Evolutionary conservation across 2,329 filamentous ascomycete genomes (phyloP), one percentile per base, ranked within the genome.

Genomic region (Akanthomyces dipterigenus): DNA sequence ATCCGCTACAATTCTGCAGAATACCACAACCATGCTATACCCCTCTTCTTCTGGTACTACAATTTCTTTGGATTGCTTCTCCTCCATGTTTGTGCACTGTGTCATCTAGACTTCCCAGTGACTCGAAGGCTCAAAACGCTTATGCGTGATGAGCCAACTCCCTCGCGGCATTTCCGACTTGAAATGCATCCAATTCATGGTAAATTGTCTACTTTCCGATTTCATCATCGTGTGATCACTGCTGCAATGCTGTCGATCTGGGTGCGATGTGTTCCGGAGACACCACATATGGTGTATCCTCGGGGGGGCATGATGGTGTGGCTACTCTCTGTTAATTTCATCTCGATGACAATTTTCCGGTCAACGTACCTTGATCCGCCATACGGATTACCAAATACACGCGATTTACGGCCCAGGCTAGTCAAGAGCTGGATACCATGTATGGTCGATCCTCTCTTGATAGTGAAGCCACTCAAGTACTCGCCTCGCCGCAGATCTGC

Each of bases 341-440:
- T 24, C 31, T 24, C n/a, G 18, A 5, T 22, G 12, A 9, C 28
- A 48, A 3, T 12, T 1, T 20, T 36, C 18, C 28, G 5, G 11
- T 36, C 55, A 49, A 85, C 91, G 75, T 85, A 97, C 92, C 86
- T 86, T 70, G 88, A 89, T 65, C 93, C 93, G 60, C 91, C 91
- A 65, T 80, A 79, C 12, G 87, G 75, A 67, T 96, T 95, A 63
- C 95, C 95, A 79, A 88, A 98, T 63, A 96, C 77, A 60, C 88
- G 85, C 38, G 93, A 97, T 72, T 88, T 89, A 68, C 93, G 84
- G n/a, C 93, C 93, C 63, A 91, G 77, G 69, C 88, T 97, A 1
- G 95, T 98, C 73, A 97, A 77, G 65, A 98, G 88, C 72, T 96
- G 91, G 57, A 98, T 82, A 14, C 88, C 93, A 72, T 97, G 91